Evolutionary conservation across 2,329 filamentous ascomycete species (phyloP), one percentile per base, ranked within the genome.

Genomic region (Aspergillus versicolor): DNA sequence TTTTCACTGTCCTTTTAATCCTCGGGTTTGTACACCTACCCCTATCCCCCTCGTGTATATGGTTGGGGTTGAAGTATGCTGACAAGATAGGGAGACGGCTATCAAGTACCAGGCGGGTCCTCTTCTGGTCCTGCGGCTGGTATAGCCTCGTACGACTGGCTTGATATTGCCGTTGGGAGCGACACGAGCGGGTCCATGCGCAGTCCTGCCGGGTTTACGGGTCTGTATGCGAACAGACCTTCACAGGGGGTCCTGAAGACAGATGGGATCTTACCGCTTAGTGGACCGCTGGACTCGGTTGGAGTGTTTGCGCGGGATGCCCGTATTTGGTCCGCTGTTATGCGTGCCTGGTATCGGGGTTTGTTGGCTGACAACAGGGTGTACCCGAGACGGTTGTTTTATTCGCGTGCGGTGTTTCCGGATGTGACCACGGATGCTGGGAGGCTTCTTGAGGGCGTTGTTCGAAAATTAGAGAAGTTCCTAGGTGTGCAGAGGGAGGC

Each of bases 221-320:
- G 70, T 0, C 67, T 72, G 1, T 81, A 78, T 37, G 81, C 78
- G 0, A 78, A 79, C 58, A 69, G 79, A 0, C 79, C 79, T 0
- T 75, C 73, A 45, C 74, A 77, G 5, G 74, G 68, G 0, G 65
- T 78, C 4, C 74, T 80, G 4, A 62, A 61, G 0, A 66, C 81
- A 0, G 75, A 77, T n/a, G 62, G 73, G 2, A 77, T 76, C 3
- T 70, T 80, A 59, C 75, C 79, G 0, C 62, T 81, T 1, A 71
- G 71, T 0, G 65, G 72, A 0, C 67, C 68, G 0, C 69, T 77
- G 17, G 79, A 82, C 55, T 81, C 78, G 0, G 64, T 75, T 0
- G 78, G 77, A 0, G 73, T 80, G 46, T 66, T 80, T 13, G 63
- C 67, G 3, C 69, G 78, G 21, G 61, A 58, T 56, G 62, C 65